phyloP scores from a whole-genome alignment of 371 early-diverging fungal species.

The Mucor mucedo region DNA sequence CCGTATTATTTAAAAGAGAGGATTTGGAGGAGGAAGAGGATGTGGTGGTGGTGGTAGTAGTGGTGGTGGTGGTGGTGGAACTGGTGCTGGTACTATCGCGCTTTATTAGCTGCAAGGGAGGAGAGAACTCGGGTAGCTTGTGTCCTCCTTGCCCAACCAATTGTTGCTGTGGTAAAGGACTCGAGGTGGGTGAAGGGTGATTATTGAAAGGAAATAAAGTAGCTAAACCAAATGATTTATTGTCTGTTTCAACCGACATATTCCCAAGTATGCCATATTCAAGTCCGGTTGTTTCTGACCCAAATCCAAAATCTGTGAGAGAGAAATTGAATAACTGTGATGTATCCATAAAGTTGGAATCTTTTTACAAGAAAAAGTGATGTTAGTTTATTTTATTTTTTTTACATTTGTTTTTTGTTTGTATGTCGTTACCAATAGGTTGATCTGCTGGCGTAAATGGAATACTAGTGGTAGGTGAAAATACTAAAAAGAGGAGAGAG shows the following conservation, averaged over 20 bases:
- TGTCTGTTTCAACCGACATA: constrained; percentile 32
- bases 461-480: constrained; percentile 13
- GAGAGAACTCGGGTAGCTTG: background rate
- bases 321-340: constrained; percentile 38
- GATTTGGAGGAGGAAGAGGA: too few relatives aligned
- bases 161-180: constrained; percentile 14
- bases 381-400: background rate
- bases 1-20: constrained; percentile 5
- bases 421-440: constrained; percentile 14
- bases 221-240: constrained; percentile 3
- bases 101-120: constrained; percentile 4
- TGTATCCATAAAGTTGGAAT: constrained; percentile 24
- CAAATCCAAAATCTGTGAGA: constrained; percentile 47
- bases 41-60: constrained; percentile 13
- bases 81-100: constrained; percentile 25
- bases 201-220: constrained; percentile 15
- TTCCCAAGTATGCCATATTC: constrained; percentile 52
- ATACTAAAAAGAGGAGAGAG: constrained; percentile 11
- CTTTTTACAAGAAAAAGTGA: background rate
- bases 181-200: constrained; percentile 7
- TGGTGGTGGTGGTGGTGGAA: constrained; percentile 17
- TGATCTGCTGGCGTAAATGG: constrained; percentile 27
- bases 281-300: constrained; percentile 47
- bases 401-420: background rate
- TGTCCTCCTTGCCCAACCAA: constrained; percentile 3